These are phyloP conservation scores for Epichloe amarillans DNA, from an alignment of 2,329 filamentous ascomycete genomes.

Conservation along the genomic window DNA sequence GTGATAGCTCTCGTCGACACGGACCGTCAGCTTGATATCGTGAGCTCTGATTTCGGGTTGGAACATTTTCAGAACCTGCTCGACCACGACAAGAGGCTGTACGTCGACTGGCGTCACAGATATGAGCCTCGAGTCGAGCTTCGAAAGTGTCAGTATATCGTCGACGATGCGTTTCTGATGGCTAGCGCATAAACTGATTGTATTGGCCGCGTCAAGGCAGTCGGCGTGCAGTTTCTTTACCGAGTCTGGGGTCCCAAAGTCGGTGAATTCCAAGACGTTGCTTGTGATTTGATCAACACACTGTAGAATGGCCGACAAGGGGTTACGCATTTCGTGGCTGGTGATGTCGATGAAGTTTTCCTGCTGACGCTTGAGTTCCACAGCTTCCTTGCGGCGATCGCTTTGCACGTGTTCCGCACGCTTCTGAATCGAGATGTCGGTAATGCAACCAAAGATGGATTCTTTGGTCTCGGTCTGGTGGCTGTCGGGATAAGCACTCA, in stretches of 20 bases:
- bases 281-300: constrained; percentile 58
- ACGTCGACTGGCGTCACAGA: constrained; percentile 57
- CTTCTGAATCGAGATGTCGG: constrained; percentile 76
- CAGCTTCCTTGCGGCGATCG: constrained; percentile 62
- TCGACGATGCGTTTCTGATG: constrained; percentile 66
- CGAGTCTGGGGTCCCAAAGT: constrained; percentile 19
- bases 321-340: constrained; percentile 64
- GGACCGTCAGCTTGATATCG: constrained; percentile 56
- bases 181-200: constrained; percentile 63
- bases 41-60: constrained; percentile 60
- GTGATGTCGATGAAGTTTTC: constrained; percentile 63
- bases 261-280: constrained; percentile 29
- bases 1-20: constrained; percentile 52
- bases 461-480: constrained; percentile 50
- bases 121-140: constrained; percentile 57
- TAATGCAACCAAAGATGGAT: constrained; percentile 66
- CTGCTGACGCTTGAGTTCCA: constrained; percentile 61
- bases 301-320: constrained; percentile 59
- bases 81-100: constrained; percentile 50
- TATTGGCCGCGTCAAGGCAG: constrained; percentile 60
- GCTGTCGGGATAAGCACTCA: constrained; percentile 62
- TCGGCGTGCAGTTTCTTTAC: constrained; percentile 35
- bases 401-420: constrained; percentile 46
- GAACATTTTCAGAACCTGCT: constrained; percentile 63
- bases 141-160: constrained; percentile 53